Evolutionary conservation across 345 rosid species (phyloP).

Genomic region (Brassica juncea): DNA sequence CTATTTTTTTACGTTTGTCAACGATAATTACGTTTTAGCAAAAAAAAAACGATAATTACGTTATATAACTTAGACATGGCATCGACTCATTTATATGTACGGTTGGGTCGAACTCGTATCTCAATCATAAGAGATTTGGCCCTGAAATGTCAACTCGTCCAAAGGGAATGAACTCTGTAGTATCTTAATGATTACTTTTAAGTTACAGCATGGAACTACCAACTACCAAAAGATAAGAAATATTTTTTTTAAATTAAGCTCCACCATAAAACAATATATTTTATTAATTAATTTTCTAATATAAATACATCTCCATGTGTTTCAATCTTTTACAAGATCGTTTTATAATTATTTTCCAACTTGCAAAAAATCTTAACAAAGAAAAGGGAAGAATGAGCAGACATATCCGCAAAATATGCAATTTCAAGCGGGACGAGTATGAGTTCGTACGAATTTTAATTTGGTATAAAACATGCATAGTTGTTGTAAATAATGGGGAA

Average conservation of each 20-base stretch:
- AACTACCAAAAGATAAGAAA: constrained; percentile 9
- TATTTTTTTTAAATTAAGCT: background rate
- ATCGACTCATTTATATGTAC: constrained; percentile 17
- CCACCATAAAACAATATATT: background rate
- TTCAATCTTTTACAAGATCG: background rate
- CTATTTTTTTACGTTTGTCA: background rate
- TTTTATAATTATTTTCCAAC: background rate
- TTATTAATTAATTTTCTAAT: too few species aligned
- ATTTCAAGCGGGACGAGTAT: background rate
- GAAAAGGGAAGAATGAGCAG: background rate
- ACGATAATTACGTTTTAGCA: constrained; percentile 1
- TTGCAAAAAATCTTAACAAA: background rate
- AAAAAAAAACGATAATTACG: background rate
- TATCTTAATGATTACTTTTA: constrained; percentile 27
- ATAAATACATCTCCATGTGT: background rate
- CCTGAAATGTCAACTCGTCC: constrained; percentile 27
- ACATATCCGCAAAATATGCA: background rate
- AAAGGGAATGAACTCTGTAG: constrained; percentile 36
- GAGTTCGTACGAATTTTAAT: background rate
- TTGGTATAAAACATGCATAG: background rate
- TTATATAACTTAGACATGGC: constrained; percentile 20
- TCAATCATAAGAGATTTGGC: constrained; percentile 10
- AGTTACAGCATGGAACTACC: constrained; percentile 8
- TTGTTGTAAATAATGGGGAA: too few species aligned
- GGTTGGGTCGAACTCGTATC: constrained; percentile 20